phyloP scores from a whole-genome alignment of 257 asterid genomes.

The Solanum raphanifolium region DNA sequence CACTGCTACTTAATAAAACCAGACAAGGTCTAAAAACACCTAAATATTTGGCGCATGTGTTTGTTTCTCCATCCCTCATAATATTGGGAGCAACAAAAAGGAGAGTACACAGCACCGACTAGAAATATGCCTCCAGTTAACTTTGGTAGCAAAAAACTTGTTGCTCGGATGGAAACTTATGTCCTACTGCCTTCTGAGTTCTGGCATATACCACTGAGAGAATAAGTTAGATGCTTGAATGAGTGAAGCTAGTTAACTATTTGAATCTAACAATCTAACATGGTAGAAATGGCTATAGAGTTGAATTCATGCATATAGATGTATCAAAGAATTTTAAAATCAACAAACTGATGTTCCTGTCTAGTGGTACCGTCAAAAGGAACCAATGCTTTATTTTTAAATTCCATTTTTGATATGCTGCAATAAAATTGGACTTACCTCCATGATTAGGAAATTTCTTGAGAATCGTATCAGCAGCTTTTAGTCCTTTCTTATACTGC shows the following conservation, averaged over 20 bases:
- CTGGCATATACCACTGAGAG: background rate
- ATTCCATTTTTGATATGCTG: background rate
- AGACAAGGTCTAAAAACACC: background rate
- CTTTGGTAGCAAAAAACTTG: background rate
- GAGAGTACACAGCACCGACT: background rate
- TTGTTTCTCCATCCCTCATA: background rate
- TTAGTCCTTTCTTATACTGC: constrained; percentile 94
- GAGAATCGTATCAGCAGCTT: constrained; percentile 91
- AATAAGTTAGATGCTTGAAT: background rate
- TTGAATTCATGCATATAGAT: background rate
- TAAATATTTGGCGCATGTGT: background rate
- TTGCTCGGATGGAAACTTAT: background rate
- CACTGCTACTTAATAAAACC: background rate
- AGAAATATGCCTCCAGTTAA: background rate
- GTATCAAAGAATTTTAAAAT: background rate
- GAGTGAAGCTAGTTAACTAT: background rate
- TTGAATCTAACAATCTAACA: background rate
- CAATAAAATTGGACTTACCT: constrained; percentile 44
- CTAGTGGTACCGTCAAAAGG: background rate
- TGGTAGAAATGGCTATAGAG: background rate
- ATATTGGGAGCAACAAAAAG: background rate
- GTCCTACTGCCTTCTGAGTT: background rate
- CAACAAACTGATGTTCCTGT: background rate
- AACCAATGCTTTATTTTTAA: background rate
- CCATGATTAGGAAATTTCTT: constrained; percentile 99